Evolutionary conservation across 305 asterid genomes (phyloP), one percentile per base, ranked within the genome.

Genomic region (Solanum hybrid): DNA sequence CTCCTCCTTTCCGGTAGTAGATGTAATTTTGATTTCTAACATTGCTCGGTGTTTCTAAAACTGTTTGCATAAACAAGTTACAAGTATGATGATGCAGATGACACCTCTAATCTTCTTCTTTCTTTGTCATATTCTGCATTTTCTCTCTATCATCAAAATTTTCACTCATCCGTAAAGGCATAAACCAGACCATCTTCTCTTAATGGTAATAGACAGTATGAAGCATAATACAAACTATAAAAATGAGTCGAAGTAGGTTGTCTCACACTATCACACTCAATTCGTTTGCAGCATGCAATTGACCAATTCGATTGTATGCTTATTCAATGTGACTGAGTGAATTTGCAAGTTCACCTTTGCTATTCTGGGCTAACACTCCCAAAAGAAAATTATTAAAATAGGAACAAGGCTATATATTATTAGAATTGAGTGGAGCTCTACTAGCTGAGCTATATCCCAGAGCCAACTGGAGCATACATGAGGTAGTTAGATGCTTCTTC

Each of bases 31-130:
- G 27, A 77, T 77, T 34, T 92, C 93, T 91, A 90, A 90, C 88
- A 90, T 84, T 90, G 89, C 87, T 92, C 89, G 76, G 90, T 60
- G 89, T 88, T 88, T 93, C 90, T 64, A 13, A 79, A 85, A 88
- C 95, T 92, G 94, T 66, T 69, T 34, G 79, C 64, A 4, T 17
- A 75, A 79, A 77, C 89, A 86, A 75, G 79, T 89, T 46, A 89
- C 13, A 32, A 77, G 27, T 20, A 24, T 7, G 27, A 88, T 79
- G 35, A 88, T 64, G 79, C 66, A 88, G 29, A 22, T 12, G 60
- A 75, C 71, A 60, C 29, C 12, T 87, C 29, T 29, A 29, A n/a
- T 75, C 22, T 38, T 87, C 27, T 42, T 79, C 86, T 73, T 87
- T 71, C 86, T 76, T 87, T 87, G 51, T 79, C 34, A 40, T 75